Conservation (phyloP, 2,329 filamentous ascomycete species). For the Aspergillus niger region DNA sequence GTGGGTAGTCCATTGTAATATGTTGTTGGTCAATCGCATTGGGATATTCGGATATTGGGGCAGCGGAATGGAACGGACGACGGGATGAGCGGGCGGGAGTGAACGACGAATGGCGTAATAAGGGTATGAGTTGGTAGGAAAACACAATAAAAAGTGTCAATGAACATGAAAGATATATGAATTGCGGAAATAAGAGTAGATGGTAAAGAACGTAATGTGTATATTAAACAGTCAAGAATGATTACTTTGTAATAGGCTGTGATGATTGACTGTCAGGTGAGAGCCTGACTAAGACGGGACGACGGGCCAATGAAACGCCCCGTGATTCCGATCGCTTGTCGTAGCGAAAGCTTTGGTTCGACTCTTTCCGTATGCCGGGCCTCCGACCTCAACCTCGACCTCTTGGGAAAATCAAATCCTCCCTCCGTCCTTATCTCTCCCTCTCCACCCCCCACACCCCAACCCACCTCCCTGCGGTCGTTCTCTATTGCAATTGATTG, state of each 20-base stretch:
- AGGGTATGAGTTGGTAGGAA: neutral
- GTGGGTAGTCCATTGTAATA: neutral
- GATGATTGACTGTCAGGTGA: slow-evolving; percentile 1
- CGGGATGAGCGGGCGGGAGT: slow-evolving; percentile 8
- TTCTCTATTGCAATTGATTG: slow-evolving; percentile 35
- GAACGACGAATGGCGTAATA: neutral
- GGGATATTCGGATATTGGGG: slow-evolving; percentile 3
- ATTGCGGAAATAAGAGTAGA: too few relatives aligned
- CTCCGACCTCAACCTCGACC: slow-evolving; percentile 44
- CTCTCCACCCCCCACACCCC: slow-evolving; percentile 24
- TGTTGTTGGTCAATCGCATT: slow-evolving; percentile 1
- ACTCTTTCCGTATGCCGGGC: slow-evolving; percentile 24
- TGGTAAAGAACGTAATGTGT: too few relatives aligned
- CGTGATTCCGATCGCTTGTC: slow-evolving; percentile 44
- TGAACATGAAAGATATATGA: neutral
- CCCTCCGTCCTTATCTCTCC: slow-evolving; percentile 19
- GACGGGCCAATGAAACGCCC: slow-evolving; percentile 41
- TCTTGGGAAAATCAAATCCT: slow-evolving; percentile 39
- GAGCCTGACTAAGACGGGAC: slow-evolving; percentile 16
- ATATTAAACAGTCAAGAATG: too few relatives aligned
- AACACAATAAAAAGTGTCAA: too few relatives aligned
- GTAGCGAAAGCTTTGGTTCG: slow-evolving; percentile 41
- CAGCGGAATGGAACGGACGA: slow-evolving; percentile 14
- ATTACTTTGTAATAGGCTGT: too few relatives aligned
- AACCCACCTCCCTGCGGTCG: slow-evolving; percentile 17